Percentiles rank a stretch among this genome's conserved stretches.
Evolutionary conservation across 2,329 filamentous ascomycete genomes (phyloP).

Genomic region (Rasamsonia emersonii): DNA sequence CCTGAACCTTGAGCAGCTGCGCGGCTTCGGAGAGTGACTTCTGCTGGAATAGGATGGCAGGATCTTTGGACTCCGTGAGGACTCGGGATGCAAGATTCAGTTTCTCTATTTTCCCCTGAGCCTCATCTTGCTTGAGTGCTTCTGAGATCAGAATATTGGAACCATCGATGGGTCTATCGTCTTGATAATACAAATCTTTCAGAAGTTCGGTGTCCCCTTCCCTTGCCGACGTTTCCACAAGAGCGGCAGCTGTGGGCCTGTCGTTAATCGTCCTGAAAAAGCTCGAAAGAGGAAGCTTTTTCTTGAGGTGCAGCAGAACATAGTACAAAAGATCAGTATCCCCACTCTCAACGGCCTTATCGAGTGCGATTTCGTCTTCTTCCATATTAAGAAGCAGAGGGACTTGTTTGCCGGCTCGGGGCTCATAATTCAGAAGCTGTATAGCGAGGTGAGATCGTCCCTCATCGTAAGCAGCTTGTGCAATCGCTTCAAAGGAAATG

Average conservation of each 20-base stretch:
- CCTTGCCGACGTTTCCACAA: slow-evolving; percentile 76
- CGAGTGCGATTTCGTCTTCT: slow-evolving; percentile 86
- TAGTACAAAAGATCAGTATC: slow-evolving; percentile 90
- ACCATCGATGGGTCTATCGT: slow-evolving; percentile 81
- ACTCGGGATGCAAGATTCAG: slow-evolving; percentile 77
- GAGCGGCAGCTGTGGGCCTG: slow-evolving; percentile 73
- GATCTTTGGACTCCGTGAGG: slow-evolving; percentile 74
- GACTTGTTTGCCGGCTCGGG: slow-evolving; percentile 89
- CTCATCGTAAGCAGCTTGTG: slow-evolving; percentile 87
- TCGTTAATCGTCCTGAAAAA: slow-evolving; percentile 91
- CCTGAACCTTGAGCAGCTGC: slow-evolving; percentile 74
- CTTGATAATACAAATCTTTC: slow-evolving; percentile 96
- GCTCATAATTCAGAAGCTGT: slow-evolving; percentile 84
- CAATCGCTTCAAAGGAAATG: slow-evolving; percentile 93
- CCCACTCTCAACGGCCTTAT: slow-evolving; percentile 93
- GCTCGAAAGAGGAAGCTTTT: slow-evolving; percentile 77
- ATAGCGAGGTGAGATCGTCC: slow-evolving; percentile 83
- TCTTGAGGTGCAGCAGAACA: slow-evolving; percentile 79
- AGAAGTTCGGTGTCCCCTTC: slow-evolving; percentile 73
- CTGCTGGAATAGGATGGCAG: slow-evolving; percentile 56
- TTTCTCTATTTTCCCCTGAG: slow-evolving; percentile 69
- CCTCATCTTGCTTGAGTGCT: slow-evolving; percentile 63
- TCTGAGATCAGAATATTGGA: slow-evolving; percentile 81
- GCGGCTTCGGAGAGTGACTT: slow-evolving; percentile 70
- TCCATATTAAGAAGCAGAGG: slow-evolving; percentile 90